phyloP scores from a whole-genome alignment of 2,329 filamentous ascomycete genomes.

The Phaeomoniella chlamydospora region DNA sequence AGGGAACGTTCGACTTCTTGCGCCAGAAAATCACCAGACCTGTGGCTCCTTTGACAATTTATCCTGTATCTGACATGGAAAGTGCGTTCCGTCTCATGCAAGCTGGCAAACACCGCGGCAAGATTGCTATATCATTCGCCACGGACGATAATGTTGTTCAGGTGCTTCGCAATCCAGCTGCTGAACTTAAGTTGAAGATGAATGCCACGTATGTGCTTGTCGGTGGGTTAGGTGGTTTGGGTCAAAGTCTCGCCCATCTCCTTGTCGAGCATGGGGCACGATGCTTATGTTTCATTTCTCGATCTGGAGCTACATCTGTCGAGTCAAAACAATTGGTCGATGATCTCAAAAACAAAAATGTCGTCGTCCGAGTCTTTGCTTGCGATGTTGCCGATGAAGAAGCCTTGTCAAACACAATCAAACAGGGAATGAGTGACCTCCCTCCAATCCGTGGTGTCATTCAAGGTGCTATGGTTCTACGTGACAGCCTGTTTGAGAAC shows the following conservation, averaged over 20 bases:
- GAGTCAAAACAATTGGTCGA: neutral
- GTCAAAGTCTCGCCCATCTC: constrained; percentile 36
- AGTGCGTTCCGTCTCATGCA: constrained; percentile 6
- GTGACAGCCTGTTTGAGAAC: constrained; percentile 6
- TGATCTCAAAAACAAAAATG: constrained; percentile 7
- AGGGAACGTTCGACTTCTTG: constrained; percentile 4
- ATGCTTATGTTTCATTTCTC: constrained; percentile 38
- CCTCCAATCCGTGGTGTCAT: constrained; percentile 8
- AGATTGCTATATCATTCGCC: constrained; percentile 4
- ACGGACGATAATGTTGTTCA: neutral
- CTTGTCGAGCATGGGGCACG: constrained; percentile 36
- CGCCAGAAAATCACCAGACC: constrained; percentile 10
- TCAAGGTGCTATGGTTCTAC: constrained; percentile 10
- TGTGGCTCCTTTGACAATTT: neutral
- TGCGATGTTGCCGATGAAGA: constrained; percentile 18
- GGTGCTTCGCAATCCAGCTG: neutral
- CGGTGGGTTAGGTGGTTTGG: constrained; percentile 44
- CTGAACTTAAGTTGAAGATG: neutral
- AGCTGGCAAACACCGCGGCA: constrained; percentile 5
- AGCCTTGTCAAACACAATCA: constrained; percentile 13
- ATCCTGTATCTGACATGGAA: constrained; percentile 2
- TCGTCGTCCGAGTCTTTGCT: constrained; percentile 12
- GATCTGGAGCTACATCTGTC: constrained; percentile 15
- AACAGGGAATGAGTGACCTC: neutral
- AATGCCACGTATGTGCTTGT: constrained; percentile 33